A percentile compares a stretch with the other conserved stretches of the same genome.
phyloP scores from a whole-genome alignment of 768 basidiomycete species.

The Leccinum disarticulatum region DNA sequence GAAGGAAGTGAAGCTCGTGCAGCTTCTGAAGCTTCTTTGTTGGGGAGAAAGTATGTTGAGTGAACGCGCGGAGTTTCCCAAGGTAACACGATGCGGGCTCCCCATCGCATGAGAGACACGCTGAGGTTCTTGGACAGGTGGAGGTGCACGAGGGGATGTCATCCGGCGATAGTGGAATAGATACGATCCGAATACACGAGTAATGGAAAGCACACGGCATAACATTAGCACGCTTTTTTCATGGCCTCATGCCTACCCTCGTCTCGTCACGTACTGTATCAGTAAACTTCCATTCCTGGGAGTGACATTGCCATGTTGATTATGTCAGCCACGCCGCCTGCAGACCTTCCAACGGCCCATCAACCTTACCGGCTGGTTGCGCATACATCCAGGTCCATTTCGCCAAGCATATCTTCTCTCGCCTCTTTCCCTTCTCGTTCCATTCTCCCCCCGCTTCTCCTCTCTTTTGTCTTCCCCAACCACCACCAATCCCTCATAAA shows the following conservation, averaged over 20 bases:
- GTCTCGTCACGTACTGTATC: background rate
- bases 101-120: constrained; percentile 24
- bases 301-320: constrained; percentile 25
- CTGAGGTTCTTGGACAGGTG: constrained; percentile 29
- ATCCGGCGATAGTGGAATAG: constrained; percentile 12
- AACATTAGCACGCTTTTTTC: background rate
- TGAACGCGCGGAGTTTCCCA: constrained; percentile 79
- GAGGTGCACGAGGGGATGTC: constrained; percentile 30
- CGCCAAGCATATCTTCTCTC: constrained; percentile 16
- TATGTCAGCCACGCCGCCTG: constrained; percentile 31
- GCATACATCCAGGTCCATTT: constrained; percentile 29
- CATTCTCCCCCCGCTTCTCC: background rate
- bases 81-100: constrained; percentile 43
- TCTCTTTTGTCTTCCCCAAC: background rate
- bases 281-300: constrained; percentile 1
- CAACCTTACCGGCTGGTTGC: constrained; percentile 27
- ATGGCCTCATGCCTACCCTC: background rate
- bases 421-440: background rate
- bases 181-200: constrained; percentile 25
- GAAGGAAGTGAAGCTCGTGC: constrained; percentile 86
- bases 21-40: constrained; percentile 75
- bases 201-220: constrained; percentile 13
- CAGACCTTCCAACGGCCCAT: constrained; percentile 27
- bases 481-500: background rate
- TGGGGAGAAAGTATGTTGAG: constrained; percentile 86